Base-by-base conservation (phyloP, 768 basidiomycete genomes). In the Tulasnella sp. region DNA sequence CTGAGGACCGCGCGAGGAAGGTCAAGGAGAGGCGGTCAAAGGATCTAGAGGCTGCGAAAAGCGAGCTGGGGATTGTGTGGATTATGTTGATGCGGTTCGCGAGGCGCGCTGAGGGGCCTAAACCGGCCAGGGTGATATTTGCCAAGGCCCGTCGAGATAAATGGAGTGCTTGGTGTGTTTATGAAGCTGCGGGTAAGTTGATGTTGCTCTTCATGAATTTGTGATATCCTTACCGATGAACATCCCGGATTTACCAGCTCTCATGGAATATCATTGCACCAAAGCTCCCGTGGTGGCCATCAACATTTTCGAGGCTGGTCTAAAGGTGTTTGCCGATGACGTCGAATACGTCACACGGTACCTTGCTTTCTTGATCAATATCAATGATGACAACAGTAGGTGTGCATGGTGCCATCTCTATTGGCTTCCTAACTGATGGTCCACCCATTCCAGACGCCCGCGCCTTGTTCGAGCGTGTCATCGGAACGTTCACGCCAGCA, bases 351-450 rank as follows among this genome's bases (percentile, higher is more conserved):
- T 94, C 8, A 73, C 90, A 61, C 80, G 86, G 55, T 96, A 96
- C 72, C 82, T 99, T 25, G 83, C 85, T 5, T 99, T 94, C 78
- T 74, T 98, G 65, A 86, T 98, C 64, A 87, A 85, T 25, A 80
- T 96, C 73, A 97, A 97, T 66, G 94, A 98, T 70, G 86, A 92
- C 64, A 90, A 84, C 67, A 99, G 94, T 96, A 68, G 65, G 88
- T 75, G 42, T 15, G 34, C 54, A 34, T 52, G 15, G 29, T 43
- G 51, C 42, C 27, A 50, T 51, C n/a, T 56, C 19, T 21, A 10
- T 19, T 61, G 60, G 46, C 50, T 5, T 34, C 17, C 50, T 51
- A 48, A 21, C 49, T 55, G n/a, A 61, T 62, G 38, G 49, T 19
- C 1, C 22, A 29, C n/a, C 17, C 38, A 30, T 30, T 31, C 4